Conservation (phyloP, 169 alveolate genomes). For the Plasmodium chabaudi region DNA sequence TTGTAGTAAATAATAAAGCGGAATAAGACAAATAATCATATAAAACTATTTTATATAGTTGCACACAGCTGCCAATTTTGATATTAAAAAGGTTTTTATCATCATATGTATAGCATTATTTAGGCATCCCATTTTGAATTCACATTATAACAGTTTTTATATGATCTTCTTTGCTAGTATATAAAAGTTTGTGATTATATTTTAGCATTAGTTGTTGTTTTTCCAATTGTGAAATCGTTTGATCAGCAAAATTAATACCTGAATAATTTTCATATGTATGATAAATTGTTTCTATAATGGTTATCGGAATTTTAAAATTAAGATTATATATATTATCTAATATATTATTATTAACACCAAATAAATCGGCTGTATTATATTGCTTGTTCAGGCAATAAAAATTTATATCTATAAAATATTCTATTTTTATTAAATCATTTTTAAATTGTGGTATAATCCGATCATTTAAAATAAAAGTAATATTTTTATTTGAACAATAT, state of each 20-base stretch:
- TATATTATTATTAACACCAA: background rate
- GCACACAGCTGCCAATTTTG: too few relatives aligned
- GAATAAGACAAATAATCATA: background rate
- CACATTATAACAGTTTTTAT: constrained; percentile 16
- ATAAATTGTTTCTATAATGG: constrained; percentile 7
- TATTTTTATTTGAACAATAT: constrained; percentile 25
- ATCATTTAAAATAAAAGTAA: constrained; percentile 14
- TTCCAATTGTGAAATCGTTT: background rate
- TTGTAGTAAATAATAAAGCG: background rate
- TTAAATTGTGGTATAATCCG: constrained; percentile 15
- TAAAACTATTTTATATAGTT: background rate
- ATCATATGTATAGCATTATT: too few relatives aligned
- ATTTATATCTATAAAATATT: constrained; percentile 25
- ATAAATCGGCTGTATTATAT: background rate
- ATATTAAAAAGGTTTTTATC: too few relatives aligned
- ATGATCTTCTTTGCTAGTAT: constrained; percentile 8
- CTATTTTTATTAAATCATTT: constrained; percentile 13
- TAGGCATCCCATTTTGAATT: background rate
- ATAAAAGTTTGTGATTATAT: constrained; percentile 9
- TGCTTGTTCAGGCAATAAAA: constrained; percentile 20
- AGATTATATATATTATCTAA: constrained; percentile 13
- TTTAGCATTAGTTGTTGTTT: background rate
- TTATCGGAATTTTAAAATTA: constrained; percentile 25
- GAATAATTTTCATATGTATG: constrained; percentile 4
- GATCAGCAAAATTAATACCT: background rate